Evolutionary conservation across 2,329 filamentous ascomycete species (phyloP).

Genomic region (Leptographium procerum): DNA sequence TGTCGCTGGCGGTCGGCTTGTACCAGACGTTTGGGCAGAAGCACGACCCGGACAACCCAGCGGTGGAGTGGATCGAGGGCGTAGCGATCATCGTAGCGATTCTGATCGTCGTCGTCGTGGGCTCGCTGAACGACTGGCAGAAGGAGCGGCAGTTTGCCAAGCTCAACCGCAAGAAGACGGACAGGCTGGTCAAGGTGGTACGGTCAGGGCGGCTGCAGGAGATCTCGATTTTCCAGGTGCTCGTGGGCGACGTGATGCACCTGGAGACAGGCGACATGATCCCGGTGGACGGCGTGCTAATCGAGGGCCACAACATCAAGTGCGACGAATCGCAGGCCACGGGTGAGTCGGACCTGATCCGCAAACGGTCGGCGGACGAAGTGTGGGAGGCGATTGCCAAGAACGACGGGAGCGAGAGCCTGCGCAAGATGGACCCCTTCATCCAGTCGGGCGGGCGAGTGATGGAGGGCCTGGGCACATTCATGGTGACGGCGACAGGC

Average conservation of each 20-base stretch:
- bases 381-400: slow-evolving; percentile 58
- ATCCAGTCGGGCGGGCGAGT: slow-evolving; percentile 76
- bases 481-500: slow-evolving; percentile 62
- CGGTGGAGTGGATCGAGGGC: slow-evolving; percentile 70
- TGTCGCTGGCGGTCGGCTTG: slow-evolving; percentile 63
- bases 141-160: slow-evolving; percentile 72
- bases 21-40: slow-evolving; percentile 60
- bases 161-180: slow-evolving; percentile 68
- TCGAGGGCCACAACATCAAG: slow-evolving; percentile 62
- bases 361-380: slow-evolving; percentile 55
- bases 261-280: slow-evolving; percentile 67
- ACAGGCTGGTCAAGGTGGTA: slow-evolving; percentile 59
- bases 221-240: slow-evolving; percentile 56
- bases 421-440: slow-evolving; percentile 69
- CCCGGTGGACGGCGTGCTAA: slow-evolving; percentile 62
- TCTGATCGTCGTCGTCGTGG: slow-evolving; percentile 63
- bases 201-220: slow-evolving; percentile 61
- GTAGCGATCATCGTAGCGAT: slow-evolving; percentile 76
- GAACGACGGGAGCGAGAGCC: slow-evolving; percentile 52
- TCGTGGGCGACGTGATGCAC: slow-evolving; percentile 59
- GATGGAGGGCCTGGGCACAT: slow-evolving; percentile 66
- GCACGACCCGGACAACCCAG: slow-evolving; percentile 38
- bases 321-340: slow-evolving; percentile 70
- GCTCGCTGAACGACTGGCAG: slow-evolving; percentile 68
- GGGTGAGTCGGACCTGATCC: slow-evolving; percentile 67